Evolutionary conservation across 2,329 filamentous ascomycete genomes (phyloP), one percentile per base, ranked within the genome.

Genomic region (Fusarium nelsonii): DNA sequence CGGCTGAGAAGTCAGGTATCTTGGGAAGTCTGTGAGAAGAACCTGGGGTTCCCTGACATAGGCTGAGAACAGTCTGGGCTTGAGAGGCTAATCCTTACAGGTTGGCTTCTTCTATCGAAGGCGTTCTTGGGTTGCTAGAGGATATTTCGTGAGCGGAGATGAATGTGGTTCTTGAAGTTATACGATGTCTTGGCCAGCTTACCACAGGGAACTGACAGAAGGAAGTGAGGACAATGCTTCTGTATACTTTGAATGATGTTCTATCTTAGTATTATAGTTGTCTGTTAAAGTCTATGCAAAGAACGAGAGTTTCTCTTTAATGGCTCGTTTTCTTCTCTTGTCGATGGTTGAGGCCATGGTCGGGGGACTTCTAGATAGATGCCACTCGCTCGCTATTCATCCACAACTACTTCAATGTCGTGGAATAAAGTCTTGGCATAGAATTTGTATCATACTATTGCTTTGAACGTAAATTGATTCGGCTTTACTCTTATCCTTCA

Each of bases 351-450:
- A 23, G 16, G 28, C 9, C 12, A 44, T 54, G 15, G 4, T 6
- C 12, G 39, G 23, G 16, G 16, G 4, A 26, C 8, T 9, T 16
- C 15, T 10, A 37, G 8, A 11, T 3, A 5, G 16, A 18, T 43
- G 63, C 16, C 39, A 67, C 63, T 67, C 34, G 2, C 26, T 26
- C 26, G 8, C n/a, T 15, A 37, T 40, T 16, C 8, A 8, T 8
- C 49, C 20, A 26, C 12, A 26, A 8, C 6, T 9, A 15, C 10
- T n/a, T 23, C 4, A 20, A 10, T 32, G 26, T 4, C 8, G 6
- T 18, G 12, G 15, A 8, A 15, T 3, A 11, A 11, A 6, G 15
- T 6, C 6, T 11, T 1, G 5, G 3, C 20, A 10, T 15, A 8
- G 14, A n/a, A 12, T 4, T 2, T 4, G 37, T 20, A 20, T 1